phyloP scores from a whole-genome alignment of 2,329 filamentous ascomycete genomes.

The Clathrospora elynae region DNA sequence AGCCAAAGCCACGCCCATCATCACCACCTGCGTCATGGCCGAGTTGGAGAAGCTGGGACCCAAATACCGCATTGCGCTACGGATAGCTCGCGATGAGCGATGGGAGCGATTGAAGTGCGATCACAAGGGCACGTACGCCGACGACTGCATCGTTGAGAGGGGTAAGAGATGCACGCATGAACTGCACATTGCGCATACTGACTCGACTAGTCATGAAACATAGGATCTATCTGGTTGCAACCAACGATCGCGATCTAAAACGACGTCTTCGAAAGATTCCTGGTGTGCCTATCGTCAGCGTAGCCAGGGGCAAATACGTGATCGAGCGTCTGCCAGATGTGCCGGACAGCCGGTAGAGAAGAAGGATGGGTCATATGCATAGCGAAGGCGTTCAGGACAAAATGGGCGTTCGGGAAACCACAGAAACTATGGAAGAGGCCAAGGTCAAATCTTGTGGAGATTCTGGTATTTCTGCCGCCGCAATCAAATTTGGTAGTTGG shows the following conservation, averaged over 20 bases:
- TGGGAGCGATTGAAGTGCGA: constrained; percentile 87
- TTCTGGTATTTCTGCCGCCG: no score
- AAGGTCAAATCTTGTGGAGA: no score
- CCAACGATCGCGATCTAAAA: constrained; percentile 67
- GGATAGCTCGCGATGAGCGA: constrained; percentile 86
- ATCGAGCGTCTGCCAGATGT: constrained; percentile 90
- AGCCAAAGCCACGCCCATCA: constrained; percentile 86
- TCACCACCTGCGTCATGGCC: constrained; percentile 76
- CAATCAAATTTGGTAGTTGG: no score
- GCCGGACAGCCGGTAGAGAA: constrained; percentile 59
- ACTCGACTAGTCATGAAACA: constrained; percentile 56
- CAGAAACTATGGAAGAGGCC: no score
- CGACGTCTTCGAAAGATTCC: constrained; percentile 82
- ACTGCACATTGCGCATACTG: no score
- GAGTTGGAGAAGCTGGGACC: constrained; percentile 85
- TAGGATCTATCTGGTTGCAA: constrained; percentile 53
- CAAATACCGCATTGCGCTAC: constrained; percentile 84
- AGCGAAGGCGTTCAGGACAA: background rate
- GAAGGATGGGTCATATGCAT: background rate
- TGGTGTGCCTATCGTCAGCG: constrained; percentile 77
- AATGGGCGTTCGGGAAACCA: no score
- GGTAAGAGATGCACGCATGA: no score
- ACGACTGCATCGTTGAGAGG: constrained; percentile 62
- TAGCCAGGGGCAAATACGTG: constrained; percentile 87
- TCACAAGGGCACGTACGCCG: constrained; percentile 86